Evolutionary conservation across 257 asterid species (phyloP).

Genomic region (Perilla frutescens): DNA sequence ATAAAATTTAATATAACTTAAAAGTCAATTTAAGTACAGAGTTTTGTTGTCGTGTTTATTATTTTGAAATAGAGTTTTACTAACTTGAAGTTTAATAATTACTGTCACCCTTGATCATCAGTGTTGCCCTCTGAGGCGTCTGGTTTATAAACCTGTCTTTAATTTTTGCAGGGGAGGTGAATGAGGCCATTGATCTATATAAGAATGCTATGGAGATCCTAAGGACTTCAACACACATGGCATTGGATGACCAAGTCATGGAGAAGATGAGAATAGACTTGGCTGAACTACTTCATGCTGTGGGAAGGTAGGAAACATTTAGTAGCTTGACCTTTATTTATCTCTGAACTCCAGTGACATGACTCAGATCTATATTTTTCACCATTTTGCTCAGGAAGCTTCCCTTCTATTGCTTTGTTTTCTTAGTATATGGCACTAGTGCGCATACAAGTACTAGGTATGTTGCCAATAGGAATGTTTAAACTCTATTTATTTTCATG

Average conservation of each 20-base stretch:
- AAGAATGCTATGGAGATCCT: constrained; percentile 60
- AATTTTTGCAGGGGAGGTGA: constrained; percentile 58
- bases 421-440: constrained; percentile 3
- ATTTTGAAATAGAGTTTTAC: neutral
- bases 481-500: neutral
- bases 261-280: constrained; percentile 86
- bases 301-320: constrained; percentile 68
- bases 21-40: neutral
- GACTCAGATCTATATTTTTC: constrained; percentile 10
- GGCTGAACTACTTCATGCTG: constrained; percentile 87
- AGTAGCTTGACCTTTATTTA: constrained; percentile 5
- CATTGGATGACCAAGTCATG: constrained; percentile 56
- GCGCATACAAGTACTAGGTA: neutral
- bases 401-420: constrained; percentile 1
- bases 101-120: constrained; percentile 27
- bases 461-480: constrained; percentile 6
- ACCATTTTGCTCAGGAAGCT: constrained; percentile 3
- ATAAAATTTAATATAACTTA: neutral
- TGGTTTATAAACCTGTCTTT: neutral
- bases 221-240: constrained; percentile 56
- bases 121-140: neutral
- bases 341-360: constrained; percentile 6
- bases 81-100: neutral
- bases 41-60: constrained; percentile 1
- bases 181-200: constrained; percentile 80